phyloP scores from a whole-genome alignment of 257 asterid species.

The Forsythia suspensa region DNA sequence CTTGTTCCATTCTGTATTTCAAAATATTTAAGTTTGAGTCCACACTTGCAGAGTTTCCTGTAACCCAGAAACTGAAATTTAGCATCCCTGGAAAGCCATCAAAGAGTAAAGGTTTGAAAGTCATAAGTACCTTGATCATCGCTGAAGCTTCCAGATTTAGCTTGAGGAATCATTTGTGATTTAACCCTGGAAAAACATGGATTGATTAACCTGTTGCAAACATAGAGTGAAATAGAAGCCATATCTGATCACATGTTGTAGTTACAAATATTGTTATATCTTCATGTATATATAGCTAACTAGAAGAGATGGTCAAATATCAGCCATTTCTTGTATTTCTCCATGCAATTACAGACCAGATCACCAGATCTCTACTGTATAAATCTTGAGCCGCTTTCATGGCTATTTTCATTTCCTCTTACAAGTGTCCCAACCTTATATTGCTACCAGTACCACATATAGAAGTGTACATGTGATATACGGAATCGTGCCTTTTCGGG shows the following conservation, averaged over 20 bases:
- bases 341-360: neutral
- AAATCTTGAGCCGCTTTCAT: neutral
- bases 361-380: neutral
- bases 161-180: slow-evolving; percentile 27
- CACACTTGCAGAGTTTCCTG: slow-evolving; percentile 42
- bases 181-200: slow-evolving; percentile 23
- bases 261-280: neutral
- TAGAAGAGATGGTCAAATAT: neutral
- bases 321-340: neutral
- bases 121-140: slow-evolving; percentile 27
- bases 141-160: slow-evolving; percentile 30
- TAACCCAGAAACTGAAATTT: neutral
- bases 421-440: neutral
- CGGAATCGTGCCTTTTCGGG: neutral
- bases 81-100: neutral
- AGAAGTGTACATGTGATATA: neutral
- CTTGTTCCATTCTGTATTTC: slow-evolving; percentile 37
- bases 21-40: slow-evolving; percentile 42
- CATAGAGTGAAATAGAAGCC: slow-evolving; percentile 24
- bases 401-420: neutral
- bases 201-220: slow-evolving; percentile 7
- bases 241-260: neutral
- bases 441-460: neutral
- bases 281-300: neutral
- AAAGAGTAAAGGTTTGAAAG: no score